phyloP scores from a whole-genome alignment of 495 filamentous ascomycete species.

The Rostrohypoxylon terebratum region DNA sequence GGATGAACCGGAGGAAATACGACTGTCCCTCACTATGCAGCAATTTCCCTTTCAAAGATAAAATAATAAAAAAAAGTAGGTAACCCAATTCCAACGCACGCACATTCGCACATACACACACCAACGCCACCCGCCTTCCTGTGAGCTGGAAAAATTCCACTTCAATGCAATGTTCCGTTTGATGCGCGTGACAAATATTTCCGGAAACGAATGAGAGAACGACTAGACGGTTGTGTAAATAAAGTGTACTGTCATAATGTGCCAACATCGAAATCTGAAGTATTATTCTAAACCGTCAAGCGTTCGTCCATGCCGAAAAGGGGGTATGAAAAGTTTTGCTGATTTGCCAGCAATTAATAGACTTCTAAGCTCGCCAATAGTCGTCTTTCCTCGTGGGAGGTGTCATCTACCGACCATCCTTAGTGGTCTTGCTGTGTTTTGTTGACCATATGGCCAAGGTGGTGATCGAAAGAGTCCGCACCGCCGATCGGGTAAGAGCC shows the following conservation, averaged over 20 bases:
- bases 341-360: slow-evolving; percentile 2
- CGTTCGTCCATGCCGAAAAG: slow-evolving; percentile 18
- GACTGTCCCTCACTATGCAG: slow-evolving; percentile 41
- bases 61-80: slow-evolving; percentile 15
- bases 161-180: slow-evolving; percentile 45
- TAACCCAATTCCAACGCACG: slow-evolving; percentile 28
- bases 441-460: slow-evolving; percentile 42
- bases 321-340: slow-evolving; percentile 1
- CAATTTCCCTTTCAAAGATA: slow-evolving; percentile 41
- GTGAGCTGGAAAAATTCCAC: slow-evolving; percentile 31
- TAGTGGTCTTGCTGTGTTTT: slow-evolving; percentile 41
- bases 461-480: slow-evolving; percentile 36
- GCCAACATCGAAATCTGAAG: slow-evolving; percentile 22
- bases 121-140: slow-evolving; percentile 41
- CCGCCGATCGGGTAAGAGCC: slow-evolving; percentile 41
- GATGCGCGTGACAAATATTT: slow-evolving; percentile 41
- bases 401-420: not conserved
- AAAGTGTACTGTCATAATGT: slow-evolving; percentile 33
- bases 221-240: slow-evolving; percentile 22
- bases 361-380: not conserved
- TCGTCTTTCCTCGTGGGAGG: not conserved
- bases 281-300: slow-evolving; percentile 30
- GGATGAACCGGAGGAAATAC: slow-evolving; percentile 39
- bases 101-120: slow-evolving; percentile 27
- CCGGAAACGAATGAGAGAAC: slow-evolving; percentile 29